Base-by-base conservation (phyloP, 306 rosid genomes). In the Geum urbanum region DNA sequence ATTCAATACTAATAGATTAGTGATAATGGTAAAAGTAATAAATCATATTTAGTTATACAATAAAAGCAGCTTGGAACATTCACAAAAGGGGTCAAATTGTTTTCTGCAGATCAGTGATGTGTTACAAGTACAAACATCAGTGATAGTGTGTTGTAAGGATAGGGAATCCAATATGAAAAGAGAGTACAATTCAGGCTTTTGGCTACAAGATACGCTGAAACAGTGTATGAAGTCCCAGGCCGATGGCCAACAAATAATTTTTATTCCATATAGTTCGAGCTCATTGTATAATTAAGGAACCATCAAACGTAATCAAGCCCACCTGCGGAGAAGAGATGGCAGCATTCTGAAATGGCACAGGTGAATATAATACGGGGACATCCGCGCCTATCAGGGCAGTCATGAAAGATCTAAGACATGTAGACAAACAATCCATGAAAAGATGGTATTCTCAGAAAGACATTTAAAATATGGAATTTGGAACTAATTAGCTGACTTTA, bases 321-420 rank as follows among this genome's bases (percentile, higher is more conserved):
- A 95, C 99, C 80, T 95, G 84, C 39, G 97, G 97, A 65, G 92
- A 82, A 76, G 92, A 89, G 63, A 85, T 41, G 59, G 99, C 83
- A 68, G 96, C 89, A 81, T 85, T 95, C 80, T 76, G 91, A 82
- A 95, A 95, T 8, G 95, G 96, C 63, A 87, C 80, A 27, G 97
- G 90, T 32, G 99, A 91, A 74, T 80, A 87, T 74, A 95, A 78
- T 59, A 87, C 78, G 59, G 99, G 97, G 63, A 87, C 97, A 55
- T 95, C 99, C 80, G 79, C 73, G 58, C 89, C 89, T 57, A 89
- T 74, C 71, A 95, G 81, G 60, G 84, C 70, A 78, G 92, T 77
- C 86, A 89, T 78, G 79, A 89, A 73, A 73, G 86, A 81, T 83
- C 99, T 95, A 80, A 77, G 37, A 74, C 35, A 58, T 70, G 74